Conservation (phyloP, 768 basidiomycete species). For the Boletellus sp. region DNA sequence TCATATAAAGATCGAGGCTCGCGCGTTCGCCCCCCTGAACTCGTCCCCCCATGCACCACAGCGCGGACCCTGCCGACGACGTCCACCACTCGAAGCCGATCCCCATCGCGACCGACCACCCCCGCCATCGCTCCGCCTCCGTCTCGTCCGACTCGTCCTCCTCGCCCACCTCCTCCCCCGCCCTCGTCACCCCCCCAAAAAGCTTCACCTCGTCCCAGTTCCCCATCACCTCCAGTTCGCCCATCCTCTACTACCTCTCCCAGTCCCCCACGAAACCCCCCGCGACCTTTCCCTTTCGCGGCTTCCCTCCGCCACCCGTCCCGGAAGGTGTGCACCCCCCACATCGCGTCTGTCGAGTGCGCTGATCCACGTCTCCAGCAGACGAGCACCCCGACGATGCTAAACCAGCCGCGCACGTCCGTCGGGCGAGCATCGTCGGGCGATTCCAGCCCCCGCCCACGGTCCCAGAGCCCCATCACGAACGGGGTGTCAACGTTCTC, state of each 20-base stretch:
- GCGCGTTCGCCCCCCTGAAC: not conserved
- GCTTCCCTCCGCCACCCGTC: constrained; percentile 47
- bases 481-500: constrained; percentile 68
- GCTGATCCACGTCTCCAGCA: constrained; percentile 8
- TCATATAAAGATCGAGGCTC: constrained; percentile 17
- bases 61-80: constrained; percentile 13
- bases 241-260: constrained; percentile 64
- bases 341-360: not conserved
- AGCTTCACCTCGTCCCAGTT: constrained; percentile 40
- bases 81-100: constrained; percentile 64
- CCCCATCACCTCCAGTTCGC: constrained; percentile 57
- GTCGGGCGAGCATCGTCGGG: constrained; percentile 57
- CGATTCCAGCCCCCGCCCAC: constrained; percentile 50
- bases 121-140: constrained; percentile 58
- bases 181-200: constrained; percentile 53
- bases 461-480: constrained; percentile 46
- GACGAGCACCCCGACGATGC: constrained; percentile 43
- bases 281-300: constrained; percentile 60
- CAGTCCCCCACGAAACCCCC: constrained; percentile 55
- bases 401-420: constrained; percentile 45
- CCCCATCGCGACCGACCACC: constrained; percentile 45
- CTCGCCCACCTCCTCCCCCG: constrained; percentile 51
- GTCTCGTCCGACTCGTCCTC: constrained; percentile 57
- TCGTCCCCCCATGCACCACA: constrained; percentile 14
- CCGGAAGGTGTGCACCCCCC: constrained; percentile 51